Base-by-base conservation (phyloP, 495 filamentous ascomycete species). In the Hyaloscypha bicolor region DNA sequence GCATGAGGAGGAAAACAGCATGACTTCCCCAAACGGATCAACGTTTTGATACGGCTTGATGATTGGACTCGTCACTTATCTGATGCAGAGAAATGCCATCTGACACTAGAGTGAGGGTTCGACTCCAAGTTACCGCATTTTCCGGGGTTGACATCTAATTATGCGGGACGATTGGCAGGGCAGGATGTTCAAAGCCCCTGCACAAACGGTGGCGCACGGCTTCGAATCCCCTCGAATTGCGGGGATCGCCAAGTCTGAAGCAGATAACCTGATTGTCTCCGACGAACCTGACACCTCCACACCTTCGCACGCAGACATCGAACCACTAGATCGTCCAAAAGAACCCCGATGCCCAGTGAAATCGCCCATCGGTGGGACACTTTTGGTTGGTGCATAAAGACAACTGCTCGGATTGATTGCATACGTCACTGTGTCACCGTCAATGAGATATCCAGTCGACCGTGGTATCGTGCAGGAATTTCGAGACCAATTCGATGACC, bases 401-500 rank as follows among this genome's bases (percentile, higher is more conserved):
- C 42, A 48, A 4, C 16, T 48, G 42, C 42, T 48, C 42, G 9
- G 42, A 48, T 48, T 48, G 42, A 48, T 14, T 12, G 16, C 42
- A 19, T 1, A 16, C 1, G 42, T 48, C 42, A 48, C 11, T 14
- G 8, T 4, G 16, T 48, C 42, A 48, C 21, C 9, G 16, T 59
- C 32, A 65, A 51, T 64, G 61, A 29, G 60, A 60, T 11, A 55
- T 51, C 14, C 37, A 56, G 33, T 58, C 63, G 0, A 51, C 37
- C 32, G 60, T 64, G 25, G 64, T 51, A 48, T 67, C 65, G 9
- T 62, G 51, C 60, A 85, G 71, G 62, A 88, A 82, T 30, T 76
- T 75, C 62, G 84, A 68, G 32, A 90, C 77, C 52, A 80, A 82
- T 63, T 79, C 73, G 12, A 79, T 74, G 48, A 88, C 85, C 68